Evolutionary conservation across 176 grass and related monocot genomes (phyloP).

Genomic region (Stipa capillata): DNA sequence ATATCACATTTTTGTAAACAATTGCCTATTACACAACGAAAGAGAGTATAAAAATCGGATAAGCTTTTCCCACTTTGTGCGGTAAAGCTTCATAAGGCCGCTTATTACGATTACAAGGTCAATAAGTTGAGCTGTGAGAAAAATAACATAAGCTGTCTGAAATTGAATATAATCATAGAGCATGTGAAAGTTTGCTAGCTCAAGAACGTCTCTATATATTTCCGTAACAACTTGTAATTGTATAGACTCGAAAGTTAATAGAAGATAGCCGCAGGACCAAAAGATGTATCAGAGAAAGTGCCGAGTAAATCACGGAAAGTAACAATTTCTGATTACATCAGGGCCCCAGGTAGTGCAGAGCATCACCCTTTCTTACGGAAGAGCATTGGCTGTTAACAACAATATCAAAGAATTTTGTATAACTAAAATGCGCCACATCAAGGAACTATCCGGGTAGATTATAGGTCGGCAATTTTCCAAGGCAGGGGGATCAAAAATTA

Average conservation of each 20-base stretch:
- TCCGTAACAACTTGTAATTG: not conserved
- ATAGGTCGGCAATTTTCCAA: not conserved
- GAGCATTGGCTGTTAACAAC: not conserved
- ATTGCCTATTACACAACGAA: not conserved
- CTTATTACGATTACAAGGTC: slow-evolving; percentile 3
- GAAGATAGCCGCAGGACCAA: not conserved
- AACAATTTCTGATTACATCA: not conserved
- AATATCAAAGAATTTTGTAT: not conserved
- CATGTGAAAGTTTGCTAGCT: not conserved
- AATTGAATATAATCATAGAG: not conserved
- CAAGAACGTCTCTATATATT: not conserved
- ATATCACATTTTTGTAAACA: not conserved
- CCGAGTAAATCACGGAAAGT: not conserved
- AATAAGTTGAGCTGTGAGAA: not conserved
- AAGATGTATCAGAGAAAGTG: not conserved
- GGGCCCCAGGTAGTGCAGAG: not conserved
- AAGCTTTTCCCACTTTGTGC: not conserved
- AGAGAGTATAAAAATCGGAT: not conserved
- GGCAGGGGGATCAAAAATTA: not conserved
- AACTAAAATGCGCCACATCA: not conserved
- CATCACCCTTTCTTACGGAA: not conserved
- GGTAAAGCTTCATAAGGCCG: not conserved
- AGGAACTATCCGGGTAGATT: not conserved
- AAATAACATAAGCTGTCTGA: not conserved
- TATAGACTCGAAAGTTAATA: not conserved